These are phyloP conservation scores for Ettlia oleoabundans DNA, from an alignment of 139 green algal species.

Conservation along the genomic window DNA sequence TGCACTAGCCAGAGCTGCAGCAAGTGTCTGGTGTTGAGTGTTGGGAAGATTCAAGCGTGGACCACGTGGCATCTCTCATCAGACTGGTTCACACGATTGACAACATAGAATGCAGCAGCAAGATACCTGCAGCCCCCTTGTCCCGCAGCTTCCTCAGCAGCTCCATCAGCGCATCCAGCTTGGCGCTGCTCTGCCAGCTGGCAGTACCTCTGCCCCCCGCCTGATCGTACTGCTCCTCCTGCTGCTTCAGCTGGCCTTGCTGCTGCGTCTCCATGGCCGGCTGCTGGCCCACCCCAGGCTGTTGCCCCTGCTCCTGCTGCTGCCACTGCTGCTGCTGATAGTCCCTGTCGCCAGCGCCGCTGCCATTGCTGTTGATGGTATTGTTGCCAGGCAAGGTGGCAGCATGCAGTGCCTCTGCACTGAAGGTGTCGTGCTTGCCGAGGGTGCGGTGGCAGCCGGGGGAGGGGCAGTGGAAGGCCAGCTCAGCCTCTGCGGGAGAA, in stretches of 20 bases:
- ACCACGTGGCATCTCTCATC: too few relatives aligned
- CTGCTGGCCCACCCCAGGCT: neutral
- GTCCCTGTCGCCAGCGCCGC: slow-evolving; percentile 51
- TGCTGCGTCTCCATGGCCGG: neutral
- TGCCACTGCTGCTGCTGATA: neutral
- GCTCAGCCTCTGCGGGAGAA: slow-evolving; percentile 30
- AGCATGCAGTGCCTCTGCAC: slow-evolving; percentile 52
- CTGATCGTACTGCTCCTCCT: neutral
- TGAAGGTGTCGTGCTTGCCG: slow-evolving; percentile 42
- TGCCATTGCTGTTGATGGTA: slow-evolving; percentile 4
- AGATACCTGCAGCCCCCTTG: slow-evolving; percentile 27
- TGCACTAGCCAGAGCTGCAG: too few relatives aligned
- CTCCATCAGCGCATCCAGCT: slow-evolving; percentile 49
- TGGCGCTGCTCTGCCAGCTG: slow-evolving; percentile 41
- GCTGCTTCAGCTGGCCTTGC: neutral
- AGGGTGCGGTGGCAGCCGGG: slow-evolving; percentile 23
- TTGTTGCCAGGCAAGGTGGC: neutral
- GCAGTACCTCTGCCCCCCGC: neutral
- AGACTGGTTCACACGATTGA: too few relatives aligned
- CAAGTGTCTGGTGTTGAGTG: too few relatives aligned
- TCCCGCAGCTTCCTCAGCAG: slow-evolving; percentile 23
- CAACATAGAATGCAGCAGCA: too few relatives aligned
- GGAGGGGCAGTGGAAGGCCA: slow-evolving; percentile 36
- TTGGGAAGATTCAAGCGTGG: too few relatives aligned
- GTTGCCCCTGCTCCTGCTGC: neutral